Percentiles rank a stretch among this genome's conserved stretches.
Conservation (phyloP, 202 grass and related monocot genomes). For the Schoenoplectus tabernaemontani region DNA sequence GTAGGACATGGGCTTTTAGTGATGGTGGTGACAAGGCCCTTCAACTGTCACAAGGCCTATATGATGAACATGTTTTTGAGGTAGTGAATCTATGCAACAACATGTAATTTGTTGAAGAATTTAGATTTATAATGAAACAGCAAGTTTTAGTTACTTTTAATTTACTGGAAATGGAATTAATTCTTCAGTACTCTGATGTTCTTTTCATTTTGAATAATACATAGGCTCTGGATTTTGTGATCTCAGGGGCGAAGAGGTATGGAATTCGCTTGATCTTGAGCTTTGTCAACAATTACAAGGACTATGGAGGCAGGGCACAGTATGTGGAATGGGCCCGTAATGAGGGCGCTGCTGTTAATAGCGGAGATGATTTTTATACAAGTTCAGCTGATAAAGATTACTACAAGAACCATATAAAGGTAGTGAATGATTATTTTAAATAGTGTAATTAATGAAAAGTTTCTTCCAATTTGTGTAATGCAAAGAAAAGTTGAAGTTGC, state of each 20-base stretch:
- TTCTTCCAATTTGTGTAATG: not conserved
- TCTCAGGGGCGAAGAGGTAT: constrained; percentile 23
- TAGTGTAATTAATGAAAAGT: too few relatives aligned
- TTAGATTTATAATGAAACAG: not conserved
- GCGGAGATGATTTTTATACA: constrained; percentile 40
- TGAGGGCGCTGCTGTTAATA: constrained; percentile 9
- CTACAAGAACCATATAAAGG: constrained; percentile 47
- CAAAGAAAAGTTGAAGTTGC: not conserved
- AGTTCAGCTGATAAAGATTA: constrained; percentile 37
- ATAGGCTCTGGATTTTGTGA: constrained; percentile 38
- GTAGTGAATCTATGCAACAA: constrained; percentile 1
- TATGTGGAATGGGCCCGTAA: constrained; percentile 38
- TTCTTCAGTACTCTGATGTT: not conserved
- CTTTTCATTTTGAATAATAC: not conserved
- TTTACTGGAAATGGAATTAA: not conserved
- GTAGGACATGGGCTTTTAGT: constrained; percentile 43
- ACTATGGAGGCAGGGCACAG: constrained; percentile 36
- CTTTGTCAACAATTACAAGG: constrained; percentile 42
- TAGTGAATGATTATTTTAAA: too few relatives aligned
- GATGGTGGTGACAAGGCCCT: constrained; percentile 32
- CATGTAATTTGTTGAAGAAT: not conserved
- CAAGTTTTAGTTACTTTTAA: not conserved
- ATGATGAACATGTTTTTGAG: constrained; percentile 37
- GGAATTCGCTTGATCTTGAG: constrained; percentile 36
- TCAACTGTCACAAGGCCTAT: constrained; percentile 29